Conservation (phyloP, 148 eudicot genomes). For the Tetragonia tetragonoides region DNA sequence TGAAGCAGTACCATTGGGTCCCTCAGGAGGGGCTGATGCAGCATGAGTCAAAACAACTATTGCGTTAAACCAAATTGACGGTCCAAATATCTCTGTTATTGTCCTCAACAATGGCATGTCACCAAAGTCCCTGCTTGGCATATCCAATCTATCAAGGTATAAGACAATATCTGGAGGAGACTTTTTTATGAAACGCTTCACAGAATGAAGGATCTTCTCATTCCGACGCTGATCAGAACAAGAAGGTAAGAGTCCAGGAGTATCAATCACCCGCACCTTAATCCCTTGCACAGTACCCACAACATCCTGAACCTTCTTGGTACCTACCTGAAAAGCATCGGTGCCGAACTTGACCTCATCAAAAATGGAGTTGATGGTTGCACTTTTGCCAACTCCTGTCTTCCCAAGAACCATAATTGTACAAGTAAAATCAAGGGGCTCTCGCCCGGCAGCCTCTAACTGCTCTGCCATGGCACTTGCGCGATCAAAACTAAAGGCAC, state of each 20-base stretch:
- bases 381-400: conserved; percentile 96
- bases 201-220: conserved; percentile 76
- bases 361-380: conserved; percentile 92
- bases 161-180: conserved; percentile 92
- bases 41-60: conserved; percentile 98
- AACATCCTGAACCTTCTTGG: conserved; percentile 89
- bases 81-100: conserved; percentile 81
- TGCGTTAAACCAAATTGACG: conserved; percentile 94
- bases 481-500: conserved; percentile 86
- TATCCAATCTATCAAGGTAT: conserved; percentile 92
- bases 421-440: conserved; percentile 90
- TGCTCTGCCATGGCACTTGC: conserved; percentile 99
- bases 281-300: conserved; percentile 97
- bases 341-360: conserved; percentile 77
- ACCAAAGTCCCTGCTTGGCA: conserved; percentile 89
- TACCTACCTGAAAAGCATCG: conserved; percentile 81
- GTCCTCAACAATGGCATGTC: conserved; percentile 87
- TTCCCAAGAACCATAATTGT: conserved; percentile 97
- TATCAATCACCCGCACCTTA: conserved; percentile 85
- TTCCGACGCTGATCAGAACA: conserved; percentile 83
- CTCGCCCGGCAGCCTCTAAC: conserved; percentile 81
- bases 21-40: conserved; percentile 99
- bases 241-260: conserved; percentile 87
- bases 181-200: conserved; percentile 77
- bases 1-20: conserved; percentile 86